phyloP scores from a whole-genome alignment of 169 alveolate species.

The Eimeria necatrix region DNA sequence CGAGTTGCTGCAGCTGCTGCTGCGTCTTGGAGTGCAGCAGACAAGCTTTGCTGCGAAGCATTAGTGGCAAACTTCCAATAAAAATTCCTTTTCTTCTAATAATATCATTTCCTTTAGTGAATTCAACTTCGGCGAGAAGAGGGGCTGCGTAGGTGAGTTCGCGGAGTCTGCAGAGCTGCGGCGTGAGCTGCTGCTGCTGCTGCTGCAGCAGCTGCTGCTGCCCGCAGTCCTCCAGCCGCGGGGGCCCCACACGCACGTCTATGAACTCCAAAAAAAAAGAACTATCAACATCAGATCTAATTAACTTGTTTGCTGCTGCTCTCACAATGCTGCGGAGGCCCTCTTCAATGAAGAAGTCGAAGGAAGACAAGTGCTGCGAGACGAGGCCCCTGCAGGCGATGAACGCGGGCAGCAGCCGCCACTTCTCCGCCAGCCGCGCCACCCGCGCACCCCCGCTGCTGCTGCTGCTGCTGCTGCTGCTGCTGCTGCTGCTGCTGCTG shows the following conservation, averaged over 20 bases:
- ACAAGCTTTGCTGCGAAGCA: conserved; percentile 97
- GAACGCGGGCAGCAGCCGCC: conserved; percentile 95
- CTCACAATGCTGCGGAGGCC: conserved; percentile 93
- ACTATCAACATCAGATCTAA: conserved; percentile 90
- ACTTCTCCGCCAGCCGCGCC: conserved; percentile 87
- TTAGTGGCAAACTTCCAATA: conserved; percentile 98
- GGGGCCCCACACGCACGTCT: conserved; percentile 94
- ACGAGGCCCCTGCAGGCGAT: conserved; percentile 94
- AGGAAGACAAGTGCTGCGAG: conserved; percentile 96
- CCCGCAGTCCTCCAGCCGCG: conserved; percentile 91
- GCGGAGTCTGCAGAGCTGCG: conserved; percentile 98
- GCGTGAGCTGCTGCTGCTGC: conserved; percentile 93
- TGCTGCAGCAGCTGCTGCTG: conserved; percentile 94
- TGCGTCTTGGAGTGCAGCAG: conserved; percentile 86
- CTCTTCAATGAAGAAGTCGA: conserved; percentile 92
- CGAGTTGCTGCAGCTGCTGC: conserved; percentile 87
- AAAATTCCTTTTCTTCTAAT: conserved; percentile 91
- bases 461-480: background rate
- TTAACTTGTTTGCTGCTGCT: conserved; percentile 90
- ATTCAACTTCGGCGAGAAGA: conserved; percentile 97
- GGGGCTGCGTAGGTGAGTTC: conserved; percentile 99
- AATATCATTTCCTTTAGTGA: conserved; percentile 94
- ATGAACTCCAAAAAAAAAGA: conserved; percentile 87
- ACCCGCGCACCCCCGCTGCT: conserved; percentile 1
- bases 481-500: background rate